A percentile compares a stretch with the other conserved stretches of the same genome.
phyloP scores from a whole-genome alignment of 805 yeast genomes.

The Nakazawaea populi region DNA sequence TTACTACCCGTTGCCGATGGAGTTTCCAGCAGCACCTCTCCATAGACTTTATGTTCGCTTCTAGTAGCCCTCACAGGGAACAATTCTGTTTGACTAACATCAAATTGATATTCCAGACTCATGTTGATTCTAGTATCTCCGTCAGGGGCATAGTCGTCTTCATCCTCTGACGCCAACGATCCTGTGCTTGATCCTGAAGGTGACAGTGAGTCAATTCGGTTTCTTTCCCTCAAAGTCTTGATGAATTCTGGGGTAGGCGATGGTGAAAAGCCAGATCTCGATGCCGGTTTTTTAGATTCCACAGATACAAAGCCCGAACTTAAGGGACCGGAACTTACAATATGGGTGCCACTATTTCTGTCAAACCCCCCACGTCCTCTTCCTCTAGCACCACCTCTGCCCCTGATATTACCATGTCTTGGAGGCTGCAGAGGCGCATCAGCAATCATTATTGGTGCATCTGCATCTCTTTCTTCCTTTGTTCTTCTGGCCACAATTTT shows the following conservation, averaged over 20 bases:
- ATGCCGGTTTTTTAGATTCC: slow-evolving; percentile 22
- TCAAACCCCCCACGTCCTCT: slow-evolving; percentile 25
- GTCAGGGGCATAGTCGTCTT: slow-evolving; percentile 20
- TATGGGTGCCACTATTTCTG: slow-evolving; percentile 46
- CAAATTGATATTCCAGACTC: slow-evolving; percentile 53
- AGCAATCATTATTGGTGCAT: slow-evolving; percentile 43
- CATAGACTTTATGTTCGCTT: slow-evolving; percentile 33
- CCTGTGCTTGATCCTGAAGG: slow-evolving; percentile 12
- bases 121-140: slow-evolving; percentile 50
- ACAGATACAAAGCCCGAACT: slow-evolving; percentile 56
- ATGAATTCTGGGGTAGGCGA: slow-evolving; percentile 35
- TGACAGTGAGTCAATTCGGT: not conserved
- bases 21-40: slow-evolving; percentile 15
- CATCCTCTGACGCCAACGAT: slow-evolving; percentile 30
- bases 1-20: slow-evolving; percentile 18
- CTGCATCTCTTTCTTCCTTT: slow-evolving; percentile 77
- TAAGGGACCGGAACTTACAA: slow-evolving; percentile 69
- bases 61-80: slow-evolving; percentile 72
- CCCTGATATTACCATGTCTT: slow-evolving; percentile 28
- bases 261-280: slow-evolving; percentile 14
- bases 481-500: slow-evolving; percentile 80
- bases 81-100: slow-evolving; percentile 45
- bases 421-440: slow-evolving; percentile 8
- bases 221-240: slow-evolving; percentile 26
- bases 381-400: slow-evolving; percentile 26